Conservation (phyloP, 2,329 filamentous ascomycete species). For the Diaporthe sp. region DNA sequence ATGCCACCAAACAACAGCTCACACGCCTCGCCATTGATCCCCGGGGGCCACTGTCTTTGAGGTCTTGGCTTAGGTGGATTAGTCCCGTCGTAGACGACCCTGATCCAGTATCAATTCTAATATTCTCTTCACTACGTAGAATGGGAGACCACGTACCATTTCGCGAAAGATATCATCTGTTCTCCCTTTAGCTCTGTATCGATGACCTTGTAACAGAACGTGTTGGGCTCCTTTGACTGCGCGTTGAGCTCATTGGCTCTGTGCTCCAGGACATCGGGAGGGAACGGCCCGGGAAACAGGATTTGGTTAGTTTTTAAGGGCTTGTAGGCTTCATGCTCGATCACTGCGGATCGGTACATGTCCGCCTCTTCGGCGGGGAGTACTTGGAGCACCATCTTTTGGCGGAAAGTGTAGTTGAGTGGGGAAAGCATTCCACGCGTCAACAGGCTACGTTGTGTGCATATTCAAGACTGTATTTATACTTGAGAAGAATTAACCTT, state of each 20-base stretch:
- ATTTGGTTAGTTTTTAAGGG: conserved; percentile 49
- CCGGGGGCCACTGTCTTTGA: conserved; percentile 45
- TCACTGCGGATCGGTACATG: conserved; percentile 52
- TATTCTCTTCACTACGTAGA: too few species aligned
- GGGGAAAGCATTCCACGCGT: background rate
- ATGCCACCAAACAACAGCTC: conserved; percentile 50
- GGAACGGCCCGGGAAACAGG: conserved; percentile 48
- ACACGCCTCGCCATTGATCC: conserved; percentile 51
- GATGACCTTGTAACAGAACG: conserved; percentile 51
- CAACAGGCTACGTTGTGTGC: background rate
- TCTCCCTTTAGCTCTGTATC: conserved; percentile 50
- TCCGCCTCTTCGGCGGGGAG: conserved; percentile 53
- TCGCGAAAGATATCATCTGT: conserved; percentile 51
- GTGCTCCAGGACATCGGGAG: conserved; percentile 32
- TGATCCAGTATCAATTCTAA: background rate
- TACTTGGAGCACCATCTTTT: conserved; percentile 55
- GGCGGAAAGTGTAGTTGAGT: background rate
- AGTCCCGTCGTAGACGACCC: conserved; percentile 38
- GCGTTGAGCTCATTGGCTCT: conserved; percentile 38
- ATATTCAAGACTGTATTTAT: background rate
- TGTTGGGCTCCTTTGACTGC: conserved; percentile 45
- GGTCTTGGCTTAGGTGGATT: conserved; percentile 43
- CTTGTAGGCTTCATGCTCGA: conserved; percentile 56
- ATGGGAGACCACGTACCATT: conserved; percentile 45
- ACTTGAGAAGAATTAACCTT: too few species aligned